Percentiles rank a stretch among this genome's conserved stretches.
These are phyloP conservation scores for Schizophyllum amplum DNA, from an alignment of 1,284 basidiomycete species.

Conservation along the genomic window DNA sequence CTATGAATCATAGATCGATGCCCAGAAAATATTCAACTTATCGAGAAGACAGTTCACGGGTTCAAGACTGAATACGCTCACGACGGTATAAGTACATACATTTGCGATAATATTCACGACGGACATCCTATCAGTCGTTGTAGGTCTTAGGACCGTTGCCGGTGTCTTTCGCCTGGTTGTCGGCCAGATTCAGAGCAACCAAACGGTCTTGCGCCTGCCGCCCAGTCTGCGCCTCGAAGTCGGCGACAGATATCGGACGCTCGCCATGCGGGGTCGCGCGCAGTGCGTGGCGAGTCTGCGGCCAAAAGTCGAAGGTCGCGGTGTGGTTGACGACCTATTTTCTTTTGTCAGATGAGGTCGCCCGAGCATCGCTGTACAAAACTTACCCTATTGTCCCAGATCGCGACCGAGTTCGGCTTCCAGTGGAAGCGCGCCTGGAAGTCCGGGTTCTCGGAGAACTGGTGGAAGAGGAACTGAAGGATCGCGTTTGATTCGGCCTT, in stretches of 20 bases:
- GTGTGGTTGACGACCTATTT: conserved; percentile 62
- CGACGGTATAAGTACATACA: too few relatives aligned
- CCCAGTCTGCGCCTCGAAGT: conserved; percentile 60
- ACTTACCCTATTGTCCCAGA: conserved; percentile 66
- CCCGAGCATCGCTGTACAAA: conserved; percentile 5
- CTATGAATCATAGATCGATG: too few relatives aligned
- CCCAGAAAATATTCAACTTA: too few relatives aligned
- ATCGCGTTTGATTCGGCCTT: conserved; percentile 75
- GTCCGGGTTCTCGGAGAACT: conserved; percentile 61
- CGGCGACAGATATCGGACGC: conserved; percentile 64
- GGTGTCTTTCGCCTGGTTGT: background rate
- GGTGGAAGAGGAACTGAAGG: conserved; percentile 62
- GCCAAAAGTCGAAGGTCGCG: conserved; percentile 74
- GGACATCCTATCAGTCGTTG: background rate
- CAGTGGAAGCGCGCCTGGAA: conserved; percentile 69
- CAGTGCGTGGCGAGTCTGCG: conserved; percentile 65
- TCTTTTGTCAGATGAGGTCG: background rate
- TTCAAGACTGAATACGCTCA: too few relatives aligned
- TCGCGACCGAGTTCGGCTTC: conserved; percentile 58
- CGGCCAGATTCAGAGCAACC: conserved; percentile 25
- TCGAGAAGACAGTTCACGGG: too few relatives aligned
- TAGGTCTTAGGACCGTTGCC: background rate
- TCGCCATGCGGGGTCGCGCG: conserved; percentile 80
- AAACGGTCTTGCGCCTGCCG: conserved; percentile 60
- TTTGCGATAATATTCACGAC: background rate